Base-by-base conservation (phyloP, 192 early-diverging fungal species). In the Backusella sp. region DNA sequence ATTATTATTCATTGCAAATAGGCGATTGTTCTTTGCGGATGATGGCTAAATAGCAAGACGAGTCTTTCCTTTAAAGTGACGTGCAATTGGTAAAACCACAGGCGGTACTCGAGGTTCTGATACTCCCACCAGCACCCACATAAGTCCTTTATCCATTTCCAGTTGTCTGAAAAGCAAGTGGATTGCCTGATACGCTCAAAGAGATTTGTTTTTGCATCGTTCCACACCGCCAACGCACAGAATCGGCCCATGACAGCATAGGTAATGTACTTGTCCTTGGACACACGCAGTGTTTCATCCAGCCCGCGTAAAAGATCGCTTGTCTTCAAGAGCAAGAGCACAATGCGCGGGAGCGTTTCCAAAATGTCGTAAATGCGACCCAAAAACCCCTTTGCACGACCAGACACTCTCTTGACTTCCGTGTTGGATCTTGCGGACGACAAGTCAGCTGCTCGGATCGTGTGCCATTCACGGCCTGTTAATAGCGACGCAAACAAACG, bases 311-410 rank as follows among this genome's bases (percentile, higher is more conserved):
- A 77, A 36, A 98, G 81, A 74, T 98, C 97, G 77, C 95, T 95
- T 9, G 96, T 96, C 78, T 97, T 98, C 73, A 98, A 87, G 28
- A 98, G 85, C 62, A 98, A 82, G 0, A 97, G 81, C 14, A 98
- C 84, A 36, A 93, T 91, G 0, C 95, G 86, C 0, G 96, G 94
- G 21, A 96, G 88, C 11, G 90, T 91, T 4, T 94, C 89, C 52
- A 98, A 77, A 8, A 97, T 90, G n/a, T 91, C 91, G 0, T 92
- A 88, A 75, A 98, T 91, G 11, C 94, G 89, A 17, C 83, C 75
- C 65, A 94, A 76, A 76, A 94, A 89, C 34, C 84, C 86, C 0
- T 80, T 80, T 39, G 91, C 88, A 62, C 91, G 83, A 2, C 80
- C 67, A 5, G 86, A 79, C 66, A 96, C 85, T 32, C 78, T 70